A percentile compares a stretch with the other conserved stretches of the same genome.
These are phyloP conservation scores for Casuarina glauca DNA, from an alignment of 306 rosid species.

Conservation along the genomic window DNA sequence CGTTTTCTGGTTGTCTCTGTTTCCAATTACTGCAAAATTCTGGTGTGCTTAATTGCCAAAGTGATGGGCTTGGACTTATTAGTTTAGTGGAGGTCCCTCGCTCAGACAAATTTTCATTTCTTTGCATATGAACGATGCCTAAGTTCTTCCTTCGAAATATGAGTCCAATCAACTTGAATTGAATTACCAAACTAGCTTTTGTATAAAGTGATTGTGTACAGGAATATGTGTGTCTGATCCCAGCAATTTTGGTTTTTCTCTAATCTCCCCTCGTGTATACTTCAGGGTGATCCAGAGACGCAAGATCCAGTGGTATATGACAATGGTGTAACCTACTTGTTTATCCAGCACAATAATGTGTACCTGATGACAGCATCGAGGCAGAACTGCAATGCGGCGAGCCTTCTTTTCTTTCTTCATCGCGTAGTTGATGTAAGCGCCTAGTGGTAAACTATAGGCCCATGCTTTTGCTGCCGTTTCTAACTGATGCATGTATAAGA, in stretches of 20 bases:
- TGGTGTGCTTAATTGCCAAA: neutral
- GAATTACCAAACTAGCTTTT: neutral
- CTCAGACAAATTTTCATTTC: neutral
- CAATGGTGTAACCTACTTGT: constrained; percentile 89
- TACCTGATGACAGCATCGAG: constrained; percentile 88
- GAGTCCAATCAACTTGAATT: neutral
- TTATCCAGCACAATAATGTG: constrained; percentile 91
- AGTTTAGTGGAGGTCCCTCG: neutral
- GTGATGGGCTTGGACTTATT: neutral
- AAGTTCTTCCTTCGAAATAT: neutral
- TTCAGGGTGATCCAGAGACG: constrained; percentile 91
- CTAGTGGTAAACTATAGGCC: constrained; percentile 17
- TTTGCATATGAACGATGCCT: neutral
- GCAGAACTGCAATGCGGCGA: constrained; percentile 99
- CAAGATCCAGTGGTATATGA: constrained; percentile 92
- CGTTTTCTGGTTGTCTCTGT: constrained; percentile 1
- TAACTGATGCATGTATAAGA: neutral
- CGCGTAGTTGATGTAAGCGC: constrained; percentile 82
- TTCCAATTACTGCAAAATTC: neutral
- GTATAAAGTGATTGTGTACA: neutral
- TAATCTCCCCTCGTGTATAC: constrained; percentile 16
- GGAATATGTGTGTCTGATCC: neutral
- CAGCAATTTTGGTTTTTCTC: neutral
- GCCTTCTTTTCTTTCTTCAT: constrained; percentile 88
- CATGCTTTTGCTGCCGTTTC: neutral